Conservation (phyloP, 768 basidiomycete genomes). For the Favolaschia claudopus region DNA sequence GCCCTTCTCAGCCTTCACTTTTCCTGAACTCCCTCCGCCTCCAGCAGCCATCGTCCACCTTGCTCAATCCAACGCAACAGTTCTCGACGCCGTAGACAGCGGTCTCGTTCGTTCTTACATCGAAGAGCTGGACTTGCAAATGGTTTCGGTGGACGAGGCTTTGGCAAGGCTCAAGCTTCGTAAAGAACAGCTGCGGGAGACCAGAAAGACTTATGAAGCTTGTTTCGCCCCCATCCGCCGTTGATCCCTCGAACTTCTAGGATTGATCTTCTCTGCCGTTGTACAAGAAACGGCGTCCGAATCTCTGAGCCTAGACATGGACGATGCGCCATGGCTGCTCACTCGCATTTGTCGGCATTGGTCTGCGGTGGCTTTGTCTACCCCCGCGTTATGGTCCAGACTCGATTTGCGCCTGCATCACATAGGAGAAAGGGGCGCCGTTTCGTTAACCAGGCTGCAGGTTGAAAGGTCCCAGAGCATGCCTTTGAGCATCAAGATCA, state of each 20-base stretch:
- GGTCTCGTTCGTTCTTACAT: too few species aligned
- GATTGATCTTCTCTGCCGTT: slow-evolving; percentile 9
- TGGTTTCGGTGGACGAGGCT: too few species aligned
- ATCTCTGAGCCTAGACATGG: background rate
- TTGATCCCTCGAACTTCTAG: slow-evolving; percentile 2
- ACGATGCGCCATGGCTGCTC: slow-evolving; percentile 9
- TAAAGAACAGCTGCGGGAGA: too few species aligned
- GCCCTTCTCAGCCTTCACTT: too few species aligned
- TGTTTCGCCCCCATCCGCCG: slow-evolving; percentile 2
- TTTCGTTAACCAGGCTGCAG: background rate
- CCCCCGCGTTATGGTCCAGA: slow-evolving; percentile 8
- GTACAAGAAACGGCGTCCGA: background rate
- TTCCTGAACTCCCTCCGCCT: too few species aligned
- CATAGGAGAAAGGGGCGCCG: background rate
- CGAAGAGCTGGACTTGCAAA: too few species aligned
- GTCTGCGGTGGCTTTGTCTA: slow-evolving; percentile 5
- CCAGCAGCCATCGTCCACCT: too few species aligned
- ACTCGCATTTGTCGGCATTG: slow-evolving; percentile 4
- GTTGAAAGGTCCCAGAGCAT: background rate
- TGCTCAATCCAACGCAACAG: too few species aligned
- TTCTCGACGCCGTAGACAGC: too few species aligned
- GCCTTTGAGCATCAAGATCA: slow-evolving; percentile 1
- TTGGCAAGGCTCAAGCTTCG: too few species aligned
- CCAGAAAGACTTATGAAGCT: too few species aligned
- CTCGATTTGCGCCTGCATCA: background rate